These are phyloP conservation scores for Venturia nashicola DNA, from an alignment of 2,329 filamentous ascomycete species.

Conservation along the genomic window DNA sequence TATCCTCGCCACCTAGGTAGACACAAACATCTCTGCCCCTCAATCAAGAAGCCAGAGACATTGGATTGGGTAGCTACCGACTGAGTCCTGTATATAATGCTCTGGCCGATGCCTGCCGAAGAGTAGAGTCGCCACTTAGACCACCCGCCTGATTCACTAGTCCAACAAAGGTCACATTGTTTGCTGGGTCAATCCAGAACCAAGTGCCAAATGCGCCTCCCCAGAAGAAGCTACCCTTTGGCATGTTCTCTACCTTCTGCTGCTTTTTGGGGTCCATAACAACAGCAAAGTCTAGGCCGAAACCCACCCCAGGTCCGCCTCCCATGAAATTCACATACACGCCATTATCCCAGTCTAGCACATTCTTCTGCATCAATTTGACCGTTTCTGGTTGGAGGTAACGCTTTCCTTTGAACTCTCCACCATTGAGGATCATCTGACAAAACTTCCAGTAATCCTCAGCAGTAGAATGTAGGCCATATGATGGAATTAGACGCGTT, in stretches of 20 bases:
- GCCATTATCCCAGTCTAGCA: neutral
- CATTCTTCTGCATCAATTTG: constrained; percentile 4
- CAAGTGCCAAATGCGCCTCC: constrained; percentile 3
- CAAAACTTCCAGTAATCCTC: constrained; percentile 1
- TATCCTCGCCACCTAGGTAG: too few species aligned
- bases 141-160: neutral
- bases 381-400: constrained; percentile 2
- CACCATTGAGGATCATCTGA: constrained; percentile 5
- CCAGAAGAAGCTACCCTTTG: constrained; percentile 4
- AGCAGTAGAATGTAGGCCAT: constrained; percentile 2
- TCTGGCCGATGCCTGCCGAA: constrained; percentile 4
- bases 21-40: too few species aligned
- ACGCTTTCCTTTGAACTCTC: constrained; percentile 3
- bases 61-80: neutral
- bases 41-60: too few species aligned
- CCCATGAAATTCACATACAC: neutral
- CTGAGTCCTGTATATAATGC: neutral
- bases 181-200: constrained; percentile 7
- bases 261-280: neutral
- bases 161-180: neutral
- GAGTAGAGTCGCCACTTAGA: neutral
- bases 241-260: neutral
- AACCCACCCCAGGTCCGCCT: neutral
- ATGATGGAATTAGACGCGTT: neutral
- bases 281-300: constrained; percentile 7